phyloP scores from a whole-genome alignment of 257 asterid genomes.

The Lycium barbarum region DNA sequence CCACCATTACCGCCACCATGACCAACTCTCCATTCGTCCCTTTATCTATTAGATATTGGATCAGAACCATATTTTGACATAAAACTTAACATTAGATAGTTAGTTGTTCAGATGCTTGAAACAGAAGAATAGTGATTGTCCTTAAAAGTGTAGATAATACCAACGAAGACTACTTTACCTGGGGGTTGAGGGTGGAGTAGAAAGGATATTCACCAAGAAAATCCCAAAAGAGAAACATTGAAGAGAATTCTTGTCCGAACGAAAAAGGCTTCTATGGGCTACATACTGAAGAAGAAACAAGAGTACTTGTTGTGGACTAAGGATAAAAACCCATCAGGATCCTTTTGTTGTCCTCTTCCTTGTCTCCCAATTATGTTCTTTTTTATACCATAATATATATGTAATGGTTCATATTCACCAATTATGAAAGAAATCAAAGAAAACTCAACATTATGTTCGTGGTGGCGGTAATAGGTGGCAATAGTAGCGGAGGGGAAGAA shows the following conservation, averaged over 20 bases:
- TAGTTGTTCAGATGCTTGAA: background rate
- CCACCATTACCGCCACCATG: too few species aligned
- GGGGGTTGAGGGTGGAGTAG: background rate
- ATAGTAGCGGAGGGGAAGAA: too few species aligned
- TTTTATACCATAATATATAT: background rate
- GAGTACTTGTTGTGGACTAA: background rate
- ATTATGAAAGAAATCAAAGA: background rate
- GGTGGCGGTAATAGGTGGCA: too few species aligned
- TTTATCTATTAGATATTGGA: background rate
- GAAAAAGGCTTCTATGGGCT: background rate
- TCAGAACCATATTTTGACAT: background rate
- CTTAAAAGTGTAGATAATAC: background rate
- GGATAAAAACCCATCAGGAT: background rate
- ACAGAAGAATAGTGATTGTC: background rate
- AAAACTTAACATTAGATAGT: background rate
- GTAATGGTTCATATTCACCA: background rate
- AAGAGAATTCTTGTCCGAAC: background rate
- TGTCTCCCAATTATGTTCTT: background rate
- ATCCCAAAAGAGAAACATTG: background rate
- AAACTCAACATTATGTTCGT: too few species aligned
- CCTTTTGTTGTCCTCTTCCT: background rate
- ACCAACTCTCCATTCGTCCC: too few species aligned
- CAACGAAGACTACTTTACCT: background rate
- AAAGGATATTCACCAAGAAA: constrained; percentile 9
- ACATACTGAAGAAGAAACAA: background rate